Percentiles rank a stretch among this genome's conserved stretches.
These are phyloP conservation scores for Delonix regia DNA, from an alignment of 306 rosid species.

Conservation along the genomic window DNA sequence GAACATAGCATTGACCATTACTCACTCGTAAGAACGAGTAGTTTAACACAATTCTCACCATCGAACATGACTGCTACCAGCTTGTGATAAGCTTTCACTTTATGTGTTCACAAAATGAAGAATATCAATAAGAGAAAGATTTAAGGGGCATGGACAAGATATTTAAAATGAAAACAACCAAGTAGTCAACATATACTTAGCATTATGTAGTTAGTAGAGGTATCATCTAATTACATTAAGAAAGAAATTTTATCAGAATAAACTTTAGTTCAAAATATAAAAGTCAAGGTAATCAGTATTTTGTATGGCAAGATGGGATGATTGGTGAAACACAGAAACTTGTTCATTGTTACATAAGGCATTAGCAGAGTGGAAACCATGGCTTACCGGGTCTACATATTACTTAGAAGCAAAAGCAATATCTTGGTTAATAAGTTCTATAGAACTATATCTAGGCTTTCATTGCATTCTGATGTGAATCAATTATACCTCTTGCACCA, in stretches of 20 bases:
- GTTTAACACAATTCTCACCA: slow-evolving; percentile 20
- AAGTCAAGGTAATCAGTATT: background rate
- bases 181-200: slow-evolving; percentile 2
- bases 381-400: background rate
- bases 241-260: slow-evolving; percentile 13
- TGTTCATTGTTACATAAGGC: background rate
- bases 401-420: background rate
- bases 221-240: slow-evolving; percentile 16
- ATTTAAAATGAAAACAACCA: background rate
- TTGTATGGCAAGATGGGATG: slow-evolving; percentile 11
- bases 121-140: slow-evolving; percentile 9
- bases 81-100: background rate
- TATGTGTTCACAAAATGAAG: slow-evolving; percentile 18
- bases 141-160: background rate
- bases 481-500: slow-evolving; percentile 79
- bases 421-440: slow-evolving; percentile 18
- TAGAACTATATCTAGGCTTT: slow-evolving; percentile 11
- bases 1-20: background rate
- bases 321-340: slow-evolving; percentile 9
- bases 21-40: background rate
- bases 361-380: slow-evolving; percentile 15
- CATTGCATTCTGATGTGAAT: background rate
- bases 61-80: background rate
- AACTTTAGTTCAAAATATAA: background rate
- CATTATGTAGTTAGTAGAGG: slow-evolving; percentile 6